Evolutionary conservation across 2,329 filamentous ascomycete species (phyloP).

Genomic region (Pseudogymnoascus destructans): DNA sequence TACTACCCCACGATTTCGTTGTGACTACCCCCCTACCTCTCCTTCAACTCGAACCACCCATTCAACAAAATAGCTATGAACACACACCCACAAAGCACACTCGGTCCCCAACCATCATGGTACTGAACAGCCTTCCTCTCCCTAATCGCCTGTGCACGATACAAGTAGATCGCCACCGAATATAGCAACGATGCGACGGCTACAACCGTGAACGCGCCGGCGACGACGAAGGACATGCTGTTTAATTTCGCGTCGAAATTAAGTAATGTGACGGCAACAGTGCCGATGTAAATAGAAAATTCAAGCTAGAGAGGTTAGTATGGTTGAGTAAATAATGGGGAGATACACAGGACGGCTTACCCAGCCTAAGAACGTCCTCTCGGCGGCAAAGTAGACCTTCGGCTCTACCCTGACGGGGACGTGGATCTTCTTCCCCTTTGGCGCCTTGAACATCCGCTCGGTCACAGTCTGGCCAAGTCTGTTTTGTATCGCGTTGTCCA

Average conservation of each 20-base stretch:
- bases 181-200: constrained; percentile 72
- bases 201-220: constrained; percentile 69
- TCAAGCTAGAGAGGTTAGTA: constrained; percentile 50
- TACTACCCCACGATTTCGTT: background rate
- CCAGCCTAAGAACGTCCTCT: constrained; percentile 93
- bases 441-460: constrained; percentile 53
- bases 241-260: constrained; percentile 58
- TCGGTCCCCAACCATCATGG: constrained; percentile 82
- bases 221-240: constrained; percentile 49
- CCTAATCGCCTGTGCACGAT: constrained; percentile 75
- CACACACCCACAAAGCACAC: constrained; percentile 57
- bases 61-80: constrained; percentile 65
- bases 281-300: constrained; percentile 87
- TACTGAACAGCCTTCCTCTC: constrained; percentile 75
- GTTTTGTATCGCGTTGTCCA: constrained; percentile 41
- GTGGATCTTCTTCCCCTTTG: constrained; percentile 81
- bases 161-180: constrained; percentile 71
- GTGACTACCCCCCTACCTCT: constrained; percentile 23
- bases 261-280: constrained; percentile 70
- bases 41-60: constrained; percentile 64
- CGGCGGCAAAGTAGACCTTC: constrained; percentile 93
- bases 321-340: constrained; percentile 4
- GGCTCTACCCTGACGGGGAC: constrained; percentile 93
- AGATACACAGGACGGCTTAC: constrained; percentile 34
- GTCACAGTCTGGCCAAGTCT: constrained; percentile 46